A percentile compares a stretch with the other conserved stretches of the same genome.
Conservation (phyloP, 176 grass and related monocot species). For the Avena sativa region DNA sequence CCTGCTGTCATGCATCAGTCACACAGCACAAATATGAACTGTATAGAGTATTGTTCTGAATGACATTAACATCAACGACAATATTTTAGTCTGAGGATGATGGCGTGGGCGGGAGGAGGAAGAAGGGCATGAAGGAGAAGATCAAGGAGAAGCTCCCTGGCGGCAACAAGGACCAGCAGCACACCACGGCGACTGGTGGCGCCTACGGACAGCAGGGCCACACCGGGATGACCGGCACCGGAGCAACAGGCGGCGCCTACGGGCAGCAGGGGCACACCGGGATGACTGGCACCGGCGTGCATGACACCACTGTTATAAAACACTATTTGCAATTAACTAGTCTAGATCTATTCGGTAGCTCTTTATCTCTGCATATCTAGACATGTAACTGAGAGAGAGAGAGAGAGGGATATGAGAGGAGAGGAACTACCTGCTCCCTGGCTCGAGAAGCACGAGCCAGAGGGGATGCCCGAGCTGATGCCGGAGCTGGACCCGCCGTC, state of each 20-base stretch:
- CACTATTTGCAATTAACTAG: too few species aligned
- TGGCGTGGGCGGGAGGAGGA: constrained; percentile 43
- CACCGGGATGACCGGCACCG: background rate
- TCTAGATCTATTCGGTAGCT: too few species aligned
- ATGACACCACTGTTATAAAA: too few species aligned
- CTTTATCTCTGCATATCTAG: too few species aligned
- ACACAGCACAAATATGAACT: background rate
- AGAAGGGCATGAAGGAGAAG: constrained; percentile 75
- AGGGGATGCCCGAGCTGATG: too few species aligned
- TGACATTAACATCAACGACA: background rate
- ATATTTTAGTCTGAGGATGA: background rate
- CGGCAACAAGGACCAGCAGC: constrained; percentile 24
- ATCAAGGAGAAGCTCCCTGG: constrained; percentile 73
- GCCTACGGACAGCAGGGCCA: background rate
- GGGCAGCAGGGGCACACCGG: constrained; percentile 4
- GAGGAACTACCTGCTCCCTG: too few species aligned
- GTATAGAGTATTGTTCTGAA: too few species aligned
- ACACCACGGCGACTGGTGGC: background rate
- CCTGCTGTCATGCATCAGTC: background rate
- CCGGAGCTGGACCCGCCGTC: too few species aligned
- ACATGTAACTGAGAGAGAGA: too few species aligned
- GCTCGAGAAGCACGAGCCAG: too few species aligned
- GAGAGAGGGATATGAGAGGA: too few species aligned
- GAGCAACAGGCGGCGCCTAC: background rate
- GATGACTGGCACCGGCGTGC: background rate